Base-by-base conservation (phyloP, 2,329 filamentous ascomycete species). In the Arthrobotrys musiformis region DNA sequence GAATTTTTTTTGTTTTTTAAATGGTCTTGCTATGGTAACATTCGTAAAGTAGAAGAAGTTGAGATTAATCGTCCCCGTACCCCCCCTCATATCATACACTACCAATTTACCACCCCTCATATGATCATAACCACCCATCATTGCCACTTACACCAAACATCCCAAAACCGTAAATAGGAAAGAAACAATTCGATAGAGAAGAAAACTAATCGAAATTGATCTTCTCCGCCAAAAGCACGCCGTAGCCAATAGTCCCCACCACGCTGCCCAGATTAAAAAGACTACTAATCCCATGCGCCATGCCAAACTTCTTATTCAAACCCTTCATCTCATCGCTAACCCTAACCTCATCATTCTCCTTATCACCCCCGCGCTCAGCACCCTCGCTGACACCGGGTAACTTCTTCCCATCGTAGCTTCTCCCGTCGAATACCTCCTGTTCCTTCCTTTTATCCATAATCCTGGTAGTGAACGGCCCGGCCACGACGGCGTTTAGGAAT, bases 311-410 rank as follows among this genome's bases (percentile, higher is more conserved):
- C 84, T 90, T 92, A 86, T 94, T 97, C 81, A 97, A 84, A 7
- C 86, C 86, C 80, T 89, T 84, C 94, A 98, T 97, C 85, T 94
- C 92, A 80, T 90, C 87, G 4, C 92, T 95, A 81, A 97, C 92
- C 42, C 93, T 92, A 0, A 90, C 88, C 63, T 88, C 85, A 79
- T 97, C 93, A 81, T 91, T 92, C 83, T 90, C 92, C 82, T 91
- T 92, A 52, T 70, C 76, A 68, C 80, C 60, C 67, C 70, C 74
- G 66, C 75, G 17, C 37, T 79, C 87, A 72, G 76, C 44, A 68
- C 68, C 61, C 15, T 79, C 74, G 2, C 2, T 62, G 1, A 68
- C 61, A 30, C 24, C 52, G 0, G 64, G 52, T 37, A 64, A 37
- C 17, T 68, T 63, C 11, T 24, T 56, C 17, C 72, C 77, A 61